Percentiles rank a stretch among this genome's conserved stretches.
Conservation (phyloP, 345 rosid species). For the Lepidium didymum region DNA sequence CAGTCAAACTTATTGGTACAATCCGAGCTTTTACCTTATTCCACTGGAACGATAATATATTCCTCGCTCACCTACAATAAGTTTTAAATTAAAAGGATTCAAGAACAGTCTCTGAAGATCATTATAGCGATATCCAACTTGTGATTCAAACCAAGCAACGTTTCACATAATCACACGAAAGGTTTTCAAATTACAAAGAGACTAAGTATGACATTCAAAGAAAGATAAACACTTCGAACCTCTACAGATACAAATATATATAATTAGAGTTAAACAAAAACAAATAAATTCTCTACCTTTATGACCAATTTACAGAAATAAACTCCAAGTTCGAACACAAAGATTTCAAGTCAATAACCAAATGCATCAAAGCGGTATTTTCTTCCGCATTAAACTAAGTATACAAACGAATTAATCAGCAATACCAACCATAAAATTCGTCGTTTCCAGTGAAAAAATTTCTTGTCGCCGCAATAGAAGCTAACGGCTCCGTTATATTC, state of each 20-base stretch:
- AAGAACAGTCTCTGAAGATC: not conserved
- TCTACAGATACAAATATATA: not conserved
- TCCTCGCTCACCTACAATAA: conserved; percentile 21
- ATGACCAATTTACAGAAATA: not conserved
- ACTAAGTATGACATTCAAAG: not conserved
- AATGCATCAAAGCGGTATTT: not conserved
- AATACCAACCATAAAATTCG: conserved; percentile 7
- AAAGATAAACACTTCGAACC: not conserved
- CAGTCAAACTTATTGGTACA: not conserved
- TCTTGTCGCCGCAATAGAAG: not conserved
- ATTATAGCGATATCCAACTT: not conserved
- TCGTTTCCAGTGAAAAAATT: not conserved
- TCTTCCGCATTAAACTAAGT: not conserved
- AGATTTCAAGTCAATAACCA: not conserved
- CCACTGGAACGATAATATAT: conserved; percentile 3
- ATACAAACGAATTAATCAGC: not conserved
- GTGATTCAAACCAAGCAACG: not conserved
- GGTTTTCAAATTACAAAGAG: not conserved
- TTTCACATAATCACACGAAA: not conserved
- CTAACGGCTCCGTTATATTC: not conserved
- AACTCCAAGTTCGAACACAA: not conserved
- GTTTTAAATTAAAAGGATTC: not conserved
- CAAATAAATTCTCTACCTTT: not conserved
- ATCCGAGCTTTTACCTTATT: conserved; percentile 6
- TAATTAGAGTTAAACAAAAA: not conserved